Evolutionary conservation across 352 stramenopile genomes (phyloP).

Genomic region (Thalassiosira delicatula): DNA sequence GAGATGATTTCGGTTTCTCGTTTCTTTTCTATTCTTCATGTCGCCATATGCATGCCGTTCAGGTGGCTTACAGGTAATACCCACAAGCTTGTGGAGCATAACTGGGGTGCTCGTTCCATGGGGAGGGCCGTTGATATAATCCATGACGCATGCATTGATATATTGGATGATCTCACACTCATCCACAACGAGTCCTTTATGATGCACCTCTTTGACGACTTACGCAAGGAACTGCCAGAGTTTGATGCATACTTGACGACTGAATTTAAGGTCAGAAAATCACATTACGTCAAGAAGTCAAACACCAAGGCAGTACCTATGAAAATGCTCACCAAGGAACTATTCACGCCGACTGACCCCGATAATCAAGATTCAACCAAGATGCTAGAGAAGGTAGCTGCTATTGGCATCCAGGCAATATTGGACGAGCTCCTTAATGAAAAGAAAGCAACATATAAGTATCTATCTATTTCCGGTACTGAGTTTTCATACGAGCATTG

Average conservation of each 20-base stretch:
- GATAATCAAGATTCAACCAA: neutral
- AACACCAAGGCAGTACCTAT: neutral
- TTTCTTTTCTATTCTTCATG: conserved; percentile 8
- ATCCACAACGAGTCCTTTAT: neutral
- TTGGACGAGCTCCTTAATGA: neutral
- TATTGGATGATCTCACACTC: neutral
- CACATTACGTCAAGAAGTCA: neutral
- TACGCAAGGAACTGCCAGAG: neutral
- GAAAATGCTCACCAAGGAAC: neutral
- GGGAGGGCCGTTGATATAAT: conserved; percentile 16
- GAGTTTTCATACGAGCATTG: neutral
- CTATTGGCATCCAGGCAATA: neutral
- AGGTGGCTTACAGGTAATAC: conserved; percentile 18
- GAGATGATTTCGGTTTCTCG: conserved; percentile 1
- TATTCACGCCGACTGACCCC: neutral
- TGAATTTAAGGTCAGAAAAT: neutral
- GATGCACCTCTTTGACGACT: neutral
- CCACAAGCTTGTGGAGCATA: conserved; percentile 1
- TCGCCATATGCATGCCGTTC: conserved; percentile 7
- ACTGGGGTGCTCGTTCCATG: conserved; percentile 8
- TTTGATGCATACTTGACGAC: neutral
- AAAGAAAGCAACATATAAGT: neutral
- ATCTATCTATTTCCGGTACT: neutral
- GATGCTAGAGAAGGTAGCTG: neutral
- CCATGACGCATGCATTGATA: conserved; percentile 11